Conservation (phyloP, 345 rosid genomes). For the Gossypium bickii region DNA sequence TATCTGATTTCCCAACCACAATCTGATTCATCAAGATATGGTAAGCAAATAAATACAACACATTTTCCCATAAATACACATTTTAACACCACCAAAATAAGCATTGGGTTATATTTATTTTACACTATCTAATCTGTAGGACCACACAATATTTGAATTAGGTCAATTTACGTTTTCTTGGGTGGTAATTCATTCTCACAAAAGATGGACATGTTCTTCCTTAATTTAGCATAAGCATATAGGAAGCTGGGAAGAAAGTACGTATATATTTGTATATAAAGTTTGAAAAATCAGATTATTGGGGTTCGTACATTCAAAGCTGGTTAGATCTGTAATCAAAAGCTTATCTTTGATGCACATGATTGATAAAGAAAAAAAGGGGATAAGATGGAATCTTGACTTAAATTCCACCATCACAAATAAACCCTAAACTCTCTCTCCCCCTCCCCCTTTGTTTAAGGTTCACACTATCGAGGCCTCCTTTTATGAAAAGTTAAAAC, state of each 20-base stretch:
- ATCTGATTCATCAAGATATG: not conserved
- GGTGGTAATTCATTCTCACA: not conserved
- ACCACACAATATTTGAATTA: conserved; percentile 1
- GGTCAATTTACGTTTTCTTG: not conserved
- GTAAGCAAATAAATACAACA: not conserved
- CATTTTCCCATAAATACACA: too few relatives aligned
- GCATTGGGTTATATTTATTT: not conserved
- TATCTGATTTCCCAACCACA: not conserved
- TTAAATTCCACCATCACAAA: conserved; percentile 5
- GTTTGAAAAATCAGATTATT: not conserved
- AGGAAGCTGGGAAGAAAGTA: not conserved
- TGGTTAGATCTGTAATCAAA: conserved; percentile 20
- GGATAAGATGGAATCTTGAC: conserved; percentile 46
- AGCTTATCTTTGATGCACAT: conserved; percentile 13
- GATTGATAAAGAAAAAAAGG: not conserved
- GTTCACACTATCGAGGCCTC: conserved; percentile 27
- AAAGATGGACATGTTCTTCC: conserved; percentile 24
- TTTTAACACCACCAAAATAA: too few relatives aligned
- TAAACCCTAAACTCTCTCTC: not conserved
- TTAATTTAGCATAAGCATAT: conserved; percentile 16
- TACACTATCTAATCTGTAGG: not conserved
- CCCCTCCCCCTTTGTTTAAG: conserved; percentile 25
- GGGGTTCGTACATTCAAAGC: conserved; percentile 14
- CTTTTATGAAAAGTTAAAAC: not conserved
- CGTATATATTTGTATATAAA: too few relatives aligned